Evolutionary conservation across 306 rosid genomes (phyloP).

Genomic region (Vigna radiata): DNA sequence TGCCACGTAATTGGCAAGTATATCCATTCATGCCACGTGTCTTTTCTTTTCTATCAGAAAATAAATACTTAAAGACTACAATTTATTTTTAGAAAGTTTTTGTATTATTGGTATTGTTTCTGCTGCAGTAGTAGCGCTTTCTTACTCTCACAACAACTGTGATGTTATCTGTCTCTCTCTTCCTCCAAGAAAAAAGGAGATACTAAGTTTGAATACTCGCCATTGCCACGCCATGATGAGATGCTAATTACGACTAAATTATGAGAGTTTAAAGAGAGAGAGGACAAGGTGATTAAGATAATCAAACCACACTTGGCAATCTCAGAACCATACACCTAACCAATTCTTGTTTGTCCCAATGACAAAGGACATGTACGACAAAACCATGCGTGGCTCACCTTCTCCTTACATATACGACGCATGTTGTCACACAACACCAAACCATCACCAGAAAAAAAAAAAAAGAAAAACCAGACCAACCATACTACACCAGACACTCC

Average conservation of each 20-base stretch:
- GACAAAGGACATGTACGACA: slow-evolving; percentile 11
- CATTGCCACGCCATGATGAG: background rate
- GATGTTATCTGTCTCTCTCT: background rate
- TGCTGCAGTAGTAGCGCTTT: background rate
- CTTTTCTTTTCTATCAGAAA: background rate
- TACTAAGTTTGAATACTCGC: background rate
- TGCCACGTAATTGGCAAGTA: too few species aligned
- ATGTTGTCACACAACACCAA: slow-evolving; percentile 42
- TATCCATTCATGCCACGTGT: background rate
- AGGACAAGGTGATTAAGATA: slow-evolving; percentile 16
- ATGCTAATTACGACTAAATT: background rate
- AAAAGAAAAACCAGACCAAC: slow-evolving; percentile 30
- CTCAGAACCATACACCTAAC: slow-evolving; percentile 57
- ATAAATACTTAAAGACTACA: too few species aligned
- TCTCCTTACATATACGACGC: slow-evolving; percentile 47
- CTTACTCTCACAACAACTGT: background rate
- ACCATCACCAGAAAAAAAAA: slow-evolving; percentile 32
- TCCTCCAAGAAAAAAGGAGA: background rate
- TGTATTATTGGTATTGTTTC: background rate
- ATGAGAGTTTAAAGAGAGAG: background rate
- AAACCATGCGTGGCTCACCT: slow-evolving; percentile 58
- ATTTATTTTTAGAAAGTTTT: too few species aligned
- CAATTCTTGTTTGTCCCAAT: background rate
- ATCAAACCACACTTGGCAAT: slow-evolving; percentile 55
- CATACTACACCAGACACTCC: slow-evolving; percentile 47